phyloP scores from a whole-genome alignment of 805 yeast genomes.

The Yamadazyma olivae region DNA sequence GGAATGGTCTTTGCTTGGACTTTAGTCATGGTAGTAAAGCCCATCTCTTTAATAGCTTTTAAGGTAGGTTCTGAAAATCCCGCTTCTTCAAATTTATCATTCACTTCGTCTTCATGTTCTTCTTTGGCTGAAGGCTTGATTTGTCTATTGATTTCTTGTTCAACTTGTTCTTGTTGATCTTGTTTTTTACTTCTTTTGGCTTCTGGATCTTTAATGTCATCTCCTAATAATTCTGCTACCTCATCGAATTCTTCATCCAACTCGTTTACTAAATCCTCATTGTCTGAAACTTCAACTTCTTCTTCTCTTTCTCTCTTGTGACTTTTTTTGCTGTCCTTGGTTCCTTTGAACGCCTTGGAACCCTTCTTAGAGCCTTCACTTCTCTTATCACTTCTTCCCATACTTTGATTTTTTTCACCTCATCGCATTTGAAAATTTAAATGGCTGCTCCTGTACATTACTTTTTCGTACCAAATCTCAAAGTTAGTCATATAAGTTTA shows the following conservation, averaged over 20 bases:
- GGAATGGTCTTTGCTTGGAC: slow-evolving; percentile 97
- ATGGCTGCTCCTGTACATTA: not conserved
- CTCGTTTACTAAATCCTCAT: slow-evolving; percentile 48
- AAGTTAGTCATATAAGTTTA: too few relatives aligned
- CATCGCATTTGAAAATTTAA: slow-evolving; percentile 8
- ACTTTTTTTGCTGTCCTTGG: slow-evolving; percentile 1
- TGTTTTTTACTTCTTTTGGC: slow-evolving; percentile 19
- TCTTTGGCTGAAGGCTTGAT: slow-evolving; percentile 30
- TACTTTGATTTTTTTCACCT: slow-evolving; percentile 6
- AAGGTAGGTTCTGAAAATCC: slow-evolving; percentile 79
- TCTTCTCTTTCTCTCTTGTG: slow-evolving; percentile 4
- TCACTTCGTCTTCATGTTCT: slow-evolving; percentile 27
- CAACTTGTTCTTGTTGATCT: slow-evolving; percentile 18
- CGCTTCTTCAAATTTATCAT: slow-evolving; percentile 35
- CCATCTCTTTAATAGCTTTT: slow-evolving; percentile 83
- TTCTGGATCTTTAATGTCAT: slow-evolving; percentile 40
- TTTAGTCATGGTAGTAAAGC: slow-evolving; percentile 86
- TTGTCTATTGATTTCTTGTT: slow-evolving; percentile 19
- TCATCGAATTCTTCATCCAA: slow-evolving; percentile 57
- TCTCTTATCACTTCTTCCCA: slow-evolving; percentile 1
- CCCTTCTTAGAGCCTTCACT: too few relatives aligned
- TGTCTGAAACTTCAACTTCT: slow-evolving; percentile 17
- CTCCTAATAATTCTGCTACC: slow-evolving; percentile 52
- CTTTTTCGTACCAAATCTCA: too few relatives aligned
- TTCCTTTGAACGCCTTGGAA: too few relatives aligned